phyloP scores from a whole-genome alignment of 129 eudicot species.

The Helianthus annuus region DNA sequence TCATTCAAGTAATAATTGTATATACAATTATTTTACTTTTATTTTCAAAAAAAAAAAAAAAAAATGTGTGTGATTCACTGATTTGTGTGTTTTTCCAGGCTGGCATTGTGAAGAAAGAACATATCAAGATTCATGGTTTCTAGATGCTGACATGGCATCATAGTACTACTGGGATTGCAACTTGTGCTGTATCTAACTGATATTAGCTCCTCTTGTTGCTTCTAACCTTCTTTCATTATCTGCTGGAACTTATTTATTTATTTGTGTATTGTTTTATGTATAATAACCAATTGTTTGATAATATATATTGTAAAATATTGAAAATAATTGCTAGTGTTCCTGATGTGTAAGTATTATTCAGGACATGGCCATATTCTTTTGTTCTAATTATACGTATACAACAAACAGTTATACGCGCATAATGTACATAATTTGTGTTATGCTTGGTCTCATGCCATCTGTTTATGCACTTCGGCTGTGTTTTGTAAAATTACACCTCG shows the following conservation, averaged over 20 bases:
- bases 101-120: constrained; percentile 82
- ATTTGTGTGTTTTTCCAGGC: constrained; percentile 38
- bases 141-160: constrained; percentile 34
- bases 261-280: constrained; percentile 1
- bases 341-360: constrained; percentile 32
- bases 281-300: constrained; percentile 19
- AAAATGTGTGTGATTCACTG: no score
- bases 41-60: neutral
- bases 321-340: constrained; percentile 32
- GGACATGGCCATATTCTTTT: constrained; percentile 24
- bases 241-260: constrained; percentile 16
- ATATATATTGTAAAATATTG: constrained; percentile 28
- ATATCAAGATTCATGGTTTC: constrained; percentile 89
- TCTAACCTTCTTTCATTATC: constrained; percentile 31
- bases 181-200: constrained; percentile 41
- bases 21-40: neutral
- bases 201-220: constrained; percentile 36
- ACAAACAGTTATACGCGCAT: constrained; percentile 18
- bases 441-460: constrained; percentile 8
- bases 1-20: constrained; percentile 53
- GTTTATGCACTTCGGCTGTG: neutral
- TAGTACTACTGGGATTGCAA: constrained; percentile 32
- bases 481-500: neutral
- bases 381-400: constrained; percentile 22
- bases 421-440: constrained; percentile 28